These are phyloP conservation scores for Alternaria infectoria DNA, from an alignment of 2,329 filamentous ascomycete species.

Conservation along the genomic window DNA sequence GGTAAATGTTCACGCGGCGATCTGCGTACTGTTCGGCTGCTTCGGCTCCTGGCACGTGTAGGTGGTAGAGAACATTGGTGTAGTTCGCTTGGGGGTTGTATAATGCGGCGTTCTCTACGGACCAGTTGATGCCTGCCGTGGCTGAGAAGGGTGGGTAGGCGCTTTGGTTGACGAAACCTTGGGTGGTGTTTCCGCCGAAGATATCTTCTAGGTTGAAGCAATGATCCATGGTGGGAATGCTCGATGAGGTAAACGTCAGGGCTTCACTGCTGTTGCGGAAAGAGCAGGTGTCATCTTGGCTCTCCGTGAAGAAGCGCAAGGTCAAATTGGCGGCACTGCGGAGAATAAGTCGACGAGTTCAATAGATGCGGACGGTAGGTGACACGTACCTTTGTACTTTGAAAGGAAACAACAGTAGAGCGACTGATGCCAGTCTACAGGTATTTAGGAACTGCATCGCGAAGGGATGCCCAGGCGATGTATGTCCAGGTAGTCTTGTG, in stretches of 20 bases:
- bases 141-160: background rate
- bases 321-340: background rate
- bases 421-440: too few species aligned
- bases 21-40: background rate
- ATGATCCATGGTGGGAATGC: background rate
- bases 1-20: background rate
- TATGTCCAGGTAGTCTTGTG: too few species aligned
- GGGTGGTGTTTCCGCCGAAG: conserved; percentile 8
- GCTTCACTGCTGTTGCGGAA: background rate
- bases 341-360: background rate
- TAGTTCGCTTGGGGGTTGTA: conserved; percentile 5
- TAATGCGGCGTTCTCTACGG: background rate
- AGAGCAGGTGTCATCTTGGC: conserved; percentile 2
- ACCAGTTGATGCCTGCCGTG: conserved; percentile 5
- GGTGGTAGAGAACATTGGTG: conserved; percentile 7
- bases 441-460: too few species aligned
- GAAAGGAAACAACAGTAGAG: too few species aligned
- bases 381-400: too few species aligned
- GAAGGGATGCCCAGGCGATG: too few species aligned
- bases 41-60: conserved; percentile 2
- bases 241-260: conserved; percentile 1
- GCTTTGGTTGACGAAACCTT: conserved; percentile 9
- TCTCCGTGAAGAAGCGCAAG: conserved; percentile 1
- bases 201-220: conserved; percentile 8
- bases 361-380: too few species aligned